Evolutionary conservation across 2,329 filamentous ascomycete species (phyloP), one percentile per base, ranked within the genome.

Genomic region (Pseudogymnoascus sp.): DNA sequence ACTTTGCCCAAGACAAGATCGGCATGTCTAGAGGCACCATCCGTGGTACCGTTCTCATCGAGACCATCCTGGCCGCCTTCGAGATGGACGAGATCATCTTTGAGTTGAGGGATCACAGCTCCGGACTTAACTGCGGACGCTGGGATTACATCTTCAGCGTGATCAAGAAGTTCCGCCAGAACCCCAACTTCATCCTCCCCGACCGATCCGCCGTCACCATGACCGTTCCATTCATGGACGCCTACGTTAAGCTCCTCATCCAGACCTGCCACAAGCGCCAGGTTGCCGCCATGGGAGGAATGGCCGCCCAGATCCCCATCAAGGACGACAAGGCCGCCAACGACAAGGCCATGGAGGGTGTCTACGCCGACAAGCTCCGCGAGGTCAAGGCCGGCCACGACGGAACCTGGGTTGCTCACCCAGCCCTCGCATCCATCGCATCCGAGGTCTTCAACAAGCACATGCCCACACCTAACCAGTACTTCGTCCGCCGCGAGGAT

Each of bases 81-180:
- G 95, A 99, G 83, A 99, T 99, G 95, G 95, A 99, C 72, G 95
- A 99, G 86, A 97, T 99, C 78, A 97, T 99, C 79, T 99, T 97
- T 78, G 95, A 97, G 81, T 88, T 99, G 69, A 89, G 95, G 66
- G 93, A 97, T 75, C 95, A 99, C 82, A 93, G 88, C 76, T 89
- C 93, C 6, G 95, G 95, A 59, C 86, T 99, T 73, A 99, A 99
- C 86, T 97, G 95, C 78, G 95, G 95, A 68, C 89, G 95, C 70
- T 99, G 95, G 95, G 95, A 99, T 76, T 99, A 99, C 83, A 97
- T 99, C 80, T 99, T 99, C 84, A 95, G 89, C 76, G 91, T 93
- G 74, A 97, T 99, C 83, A 99, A 99, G 85, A 96, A 96, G 78
- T 96, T 97, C 89, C 91, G 95, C 75, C 87, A 96, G 73, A 95